These are phyloP conservation scores for Alternaria sp. DNA, from an alignment of 2,329 filamentous ascomycete species.

Conservation along the genomic window DNA sequence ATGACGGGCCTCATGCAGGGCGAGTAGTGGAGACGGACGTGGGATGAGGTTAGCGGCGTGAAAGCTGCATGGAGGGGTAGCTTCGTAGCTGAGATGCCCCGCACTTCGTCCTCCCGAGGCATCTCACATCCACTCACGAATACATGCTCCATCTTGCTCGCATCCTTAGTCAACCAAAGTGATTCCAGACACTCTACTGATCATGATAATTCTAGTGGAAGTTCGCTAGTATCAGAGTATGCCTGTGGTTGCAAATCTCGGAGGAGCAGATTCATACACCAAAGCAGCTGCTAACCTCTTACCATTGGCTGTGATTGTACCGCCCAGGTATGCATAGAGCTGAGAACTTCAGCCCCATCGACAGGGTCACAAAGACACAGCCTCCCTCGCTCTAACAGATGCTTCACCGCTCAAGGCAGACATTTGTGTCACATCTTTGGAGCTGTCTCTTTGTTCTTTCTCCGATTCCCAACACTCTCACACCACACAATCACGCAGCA, in stretches of 20 bases:
- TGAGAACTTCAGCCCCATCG: background rate
- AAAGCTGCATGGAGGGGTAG: conserved; percentile 12
- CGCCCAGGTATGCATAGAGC: background rate
- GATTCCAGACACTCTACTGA: background rate
- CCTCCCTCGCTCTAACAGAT: background rate
- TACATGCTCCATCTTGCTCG: background rate
- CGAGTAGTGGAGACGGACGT: background rate
- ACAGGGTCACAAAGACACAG: background rate
- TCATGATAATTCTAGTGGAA: background rate
- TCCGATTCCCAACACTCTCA: background rate
- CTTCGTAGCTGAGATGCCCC: conserved; percentile 1
- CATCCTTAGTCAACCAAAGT: background rate
- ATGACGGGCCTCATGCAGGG: conserved; percentile 1
- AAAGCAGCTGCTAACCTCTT: background rate
- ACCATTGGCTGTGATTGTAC: background rate
- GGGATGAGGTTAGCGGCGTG: background rate
- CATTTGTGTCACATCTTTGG: background rate
- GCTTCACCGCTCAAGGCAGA: background rate
- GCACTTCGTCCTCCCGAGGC: conserved; percentile 10
- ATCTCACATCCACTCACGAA: background rate
- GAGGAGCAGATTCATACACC: background rate
- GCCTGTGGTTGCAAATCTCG: background rate
- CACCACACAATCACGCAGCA: background rate
- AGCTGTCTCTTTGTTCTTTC: background rate
- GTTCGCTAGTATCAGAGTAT: background rate